Evolutionary conservation across 805 yeast genomes (phyloP), one percentile per base, ranked within the genome.

Genomic region (Sugiyamaella smithiae): DNA sequence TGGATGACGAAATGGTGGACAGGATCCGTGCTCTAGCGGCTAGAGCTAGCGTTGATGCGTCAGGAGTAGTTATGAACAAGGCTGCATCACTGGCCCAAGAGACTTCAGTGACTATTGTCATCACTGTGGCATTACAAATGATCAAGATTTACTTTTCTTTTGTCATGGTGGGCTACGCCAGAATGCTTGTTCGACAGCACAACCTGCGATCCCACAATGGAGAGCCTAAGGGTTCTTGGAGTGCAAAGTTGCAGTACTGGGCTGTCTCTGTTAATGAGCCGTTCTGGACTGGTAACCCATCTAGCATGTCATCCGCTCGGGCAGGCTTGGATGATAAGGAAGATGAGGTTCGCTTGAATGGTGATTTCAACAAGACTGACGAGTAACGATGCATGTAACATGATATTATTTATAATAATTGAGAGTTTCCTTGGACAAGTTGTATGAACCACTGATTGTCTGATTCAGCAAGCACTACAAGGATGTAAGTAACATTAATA

Each of bases 81-180:
- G 46, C 58, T 12, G 63, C 60, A 14, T 54, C 56, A 14, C 52
- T 61, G 19, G 69, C 67, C 32, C 61, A 63, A 45, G 67, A 65
- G 49, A 59, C 63, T 5, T 63, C 67, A 5, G 67, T 78, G 51
- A 80, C 83, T 1, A 67, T 78, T 22, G 66, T 75, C 11, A 63
- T 77, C n/a, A 77, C 81, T 0, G 52, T 79, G 3, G 56, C 71
- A 2, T 68, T 80, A 22, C 67, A 77, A 2, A 61, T 67, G 4
- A 52, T 72, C 22, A 69, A 87, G 46, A 42, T 79, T 43, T 82
- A 82, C 65, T 80, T 80, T 65, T 71, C 76, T 33, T 60, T 79
- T 48, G 74, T 80, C 17, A 61, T 82, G 36, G 53, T 82, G 16
- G 77, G 85, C 5, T 82, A 77, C 61, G 74, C 84, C 45, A 76